Percentiles rank a stretch among this genome's conserved stretches.
Evolutionary conservation across 2,329 filamentous ascomycete genomes (phyloP).

Genomic region (Cercospora beticola): DNA sequence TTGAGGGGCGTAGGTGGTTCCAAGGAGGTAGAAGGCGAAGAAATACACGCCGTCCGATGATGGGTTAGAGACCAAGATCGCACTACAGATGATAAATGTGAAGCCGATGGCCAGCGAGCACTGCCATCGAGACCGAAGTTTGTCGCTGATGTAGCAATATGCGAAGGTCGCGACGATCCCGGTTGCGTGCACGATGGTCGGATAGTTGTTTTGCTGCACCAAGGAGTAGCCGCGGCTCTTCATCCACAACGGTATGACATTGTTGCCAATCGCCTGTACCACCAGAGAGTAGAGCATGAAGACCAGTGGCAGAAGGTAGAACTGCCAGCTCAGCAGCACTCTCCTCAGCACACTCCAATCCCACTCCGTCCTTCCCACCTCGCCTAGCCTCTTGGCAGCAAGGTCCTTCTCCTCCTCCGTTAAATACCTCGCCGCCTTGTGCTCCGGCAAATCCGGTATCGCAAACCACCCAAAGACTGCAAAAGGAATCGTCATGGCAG

Average conservation of each 20-base stretch:
- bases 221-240: slow-evolving; percentile 46
- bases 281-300: slow-evolving; percentile 52
- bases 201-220: slow-evolving; percentile 50
- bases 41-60: slow-evolving; percentile 42
- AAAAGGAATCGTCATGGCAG: slow-evolving; percentile 45
- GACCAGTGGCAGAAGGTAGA: slow-evolving; percentile 47
- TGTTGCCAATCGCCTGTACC: slow-evolving; percentile 46
- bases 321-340: slow-evolving; percentile 48
- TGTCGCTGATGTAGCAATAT: slow-evolving; percentile 47
- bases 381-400: slow-evolving; percentile 41
- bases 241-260: slow-evolving; percentile 50
- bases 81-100: slow-evolving; percentile 45
- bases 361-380: slow-evolving; percentile 28
- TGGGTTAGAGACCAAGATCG: slow-evolving; percentile 41
- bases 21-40: slow-evolving; percentile 48
- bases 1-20: slow-evolving; percentile 49
- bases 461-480: slow-evolving; percentile 48
- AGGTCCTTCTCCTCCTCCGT: slow-evolving; percentile 40
- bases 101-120: slow-evolving; percentile 46
- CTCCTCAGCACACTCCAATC: slow-evolving; percentile 37
- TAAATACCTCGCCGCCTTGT: slow-evolving; percentile 46
- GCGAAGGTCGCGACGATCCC: slow-evolving; percentile 46
- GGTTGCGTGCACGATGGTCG: slow-evolving; percentile 44
- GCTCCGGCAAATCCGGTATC: slow-evolving; percentile 46
- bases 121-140: slow-evolving; percentile 47